These are phyloP conservation scores for Scedosporium apiospermum DNA, from an alignment of 2,329 filamentous ascomycete genomes.

Conservation along the genomic window DNA sequence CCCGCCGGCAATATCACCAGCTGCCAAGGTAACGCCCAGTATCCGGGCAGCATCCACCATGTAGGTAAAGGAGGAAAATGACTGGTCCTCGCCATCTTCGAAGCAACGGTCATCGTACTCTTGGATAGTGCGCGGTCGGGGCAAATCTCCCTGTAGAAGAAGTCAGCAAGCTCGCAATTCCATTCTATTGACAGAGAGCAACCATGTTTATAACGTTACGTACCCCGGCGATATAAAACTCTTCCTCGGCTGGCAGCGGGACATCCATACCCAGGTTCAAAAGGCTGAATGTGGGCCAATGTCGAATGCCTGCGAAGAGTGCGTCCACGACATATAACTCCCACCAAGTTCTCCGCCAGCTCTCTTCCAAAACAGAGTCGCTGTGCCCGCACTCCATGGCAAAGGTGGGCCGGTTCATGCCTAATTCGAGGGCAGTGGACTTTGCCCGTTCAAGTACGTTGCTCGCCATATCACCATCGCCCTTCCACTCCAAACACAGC, in stretches of 20 bases:
- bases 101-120: slow-evolving; percentile 72
- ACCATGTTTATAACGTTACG: slow-evolving; percentile 21
- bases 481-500: slow-evolving; percentile 68
- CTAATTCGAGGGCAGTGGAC: slow-evolving; percentile 63
- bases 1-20: slow-evolving; percentile 35
- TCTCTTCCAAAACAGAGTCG: slow-evolving; percentile 65
- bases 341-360: slow-evolving; percentile 88
- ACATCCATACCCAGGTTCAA: slow-evolving; percentile 60
- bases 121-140: slow-evolving; percentile 53
- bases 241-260: slow-evolving; percentile 71
- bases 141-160: slow-evolving; percentile 35
- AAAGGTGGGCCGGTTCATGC: slow-evolving; percentile 62
- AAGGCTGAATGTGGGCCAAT: slow-evolving; percentile 58
- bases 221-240: slow-evolving; percentile 53
- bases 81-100: slow-evolving; percentile 48
- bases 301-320: slow-evolving; percentile 73
- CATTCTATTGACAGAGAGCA: too few species aligned
- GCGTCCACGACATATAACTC: slow-evolving; percentile 71
- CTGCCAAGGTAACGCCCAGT: slow-evolving; percentile 62
- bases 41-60: slow-evolving; percentile 74
- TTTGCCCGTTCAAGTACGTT: slow-evolving; percentile 60
- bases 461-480: slow-evolving; percentile 59
- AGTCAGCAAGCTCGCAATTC: not conserved
- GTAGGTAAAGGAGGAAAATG: slow-evolving; percentile 79
- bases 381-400: slow-evolving; percentile 53